Evolutionary conservation across 768 basidiomycete species (phyloP).

Genomic region (Serendipita indica): DNA sequence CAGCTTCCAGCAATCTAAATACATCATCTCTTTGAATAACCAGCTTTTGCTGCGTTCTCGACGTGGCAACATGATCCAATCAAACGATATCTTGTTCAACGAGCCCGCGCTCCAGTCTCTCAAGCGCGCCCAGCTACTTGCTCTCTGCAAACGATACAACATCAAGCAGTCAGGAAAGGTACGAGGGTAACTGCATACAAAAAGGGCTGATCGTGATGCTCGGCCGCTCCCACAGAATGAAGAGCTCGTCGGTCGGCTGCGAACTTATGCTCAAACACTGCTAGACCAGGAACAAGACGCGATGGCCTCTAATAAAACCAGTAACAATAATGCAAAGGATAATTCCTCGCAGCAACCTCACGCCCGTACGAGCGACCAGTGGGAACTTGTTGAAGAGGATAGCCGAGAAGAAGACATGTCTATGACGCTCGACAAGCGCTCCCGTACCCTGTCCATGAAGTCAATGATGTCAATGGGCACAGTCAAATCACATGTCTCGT

Average conservation of each 20-base stretch:
- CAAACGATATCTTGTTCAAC: constrained; percentile 57
- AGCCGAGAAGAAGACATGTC: constrained; percentile 30
- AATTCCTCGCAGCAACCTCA: constrained; percentile 9
- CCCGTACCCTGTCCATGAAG: background rate
- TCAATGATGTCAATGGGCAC: constrained; percentile 5
- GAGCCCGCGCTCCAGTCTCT: constrained; percentile 71
- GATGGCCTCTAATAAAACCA: constrained; percentile 16
- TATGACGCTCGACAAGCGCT: background rate
- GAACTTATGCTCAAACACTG: constrained; percentile 49
- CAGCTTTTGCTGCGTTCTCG: background rate
- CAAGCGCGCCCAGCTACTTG: constrained; percentile 61
- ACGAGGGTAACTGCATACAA: too few species aligned
- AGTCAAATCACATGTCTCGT: background rate
- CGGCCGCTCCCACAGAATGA: constrained; percentile 28
- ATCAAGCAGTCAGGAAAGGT: constrained; percentile 63
- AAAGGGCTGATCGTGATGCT: too few species aligned
- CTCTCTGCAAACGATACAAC: constrained; percentile 69
- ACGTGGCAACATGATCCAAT: constrained; percentile 5
- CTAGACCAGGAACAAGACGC: constrained; percentile 27
- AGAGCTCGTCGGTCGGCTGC: constrained; percentile 55
- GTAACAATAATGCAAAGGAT: background rate
- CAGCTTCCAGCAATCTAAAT: too few species aligned
- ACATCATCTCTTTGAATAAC: too few species aligned
- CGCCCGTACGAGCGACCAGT: constrained; percentile 59
- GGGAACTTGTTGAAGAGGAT: constrained; percentile 78